These are phyloP conservation scores for Neurospora sp. DNA, from an alignment of 495 filamentous ascomycete species.

Conservation along the genomic window DNA sequence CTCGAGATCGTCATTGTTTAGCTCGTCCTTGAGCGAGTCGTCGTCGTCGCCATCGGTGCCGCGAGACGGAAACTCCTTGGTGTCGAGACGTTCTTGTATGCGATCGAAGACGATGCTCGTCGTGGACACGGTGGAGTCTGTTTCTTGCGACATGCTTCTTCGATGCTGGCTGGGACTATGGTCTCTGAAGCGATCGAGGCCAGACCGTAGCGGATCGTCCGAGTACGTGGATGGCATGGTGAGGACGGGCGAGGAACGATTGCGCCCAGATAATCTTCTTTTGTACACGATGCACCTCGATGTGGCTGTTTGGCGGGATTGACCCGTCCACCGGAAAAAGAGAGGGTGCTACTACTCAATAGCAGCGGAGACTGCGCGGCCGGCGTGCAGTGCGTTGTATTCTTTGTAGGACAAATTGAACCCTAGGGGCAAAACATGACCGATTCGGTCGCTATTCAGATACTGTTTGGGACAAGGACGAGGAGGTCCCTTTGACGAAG, in stretches of 20 bases:
- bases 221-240: not conserved
- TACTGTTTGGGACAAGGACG: slow-evolving; percentile 5
- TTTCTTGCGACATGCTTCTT: slow-evolving; percentile 41
- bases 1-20: slow-evolving; percentile 32
- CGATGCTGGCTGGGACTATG: slow-evolving; percentile 2
- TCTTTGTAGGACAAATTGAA: slow-evolving; percentile 8
- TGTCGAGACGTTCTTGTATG: slow-evolving; percentile 41
- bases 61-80: slow-evolving; percentile 23
- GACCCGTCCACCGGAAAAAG: not conserved
- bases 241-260: not conserved
- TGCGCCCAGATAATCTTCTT: not conserved
- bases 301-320: not conserved
- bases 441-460: slow-evolving; percentile 9
- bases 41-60: slow-evolving; percentile 37
- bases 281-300: not conserved
- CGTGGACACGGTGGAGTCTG: slow-evolving; percentile 60
- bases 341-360: not conserved
- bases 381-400: not conserved
- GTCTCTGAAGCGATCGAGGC: not conserved
- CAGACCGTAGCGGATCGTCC: not conserved
- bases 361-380: not conserved
- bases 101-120: slow-evolving; percentile 71
- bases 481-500: not conserved
- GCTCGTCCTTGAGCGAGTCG: slow-evolving; percentile 33
- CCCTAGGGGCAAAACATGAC: slow-evolving; percentile 3